These are phyloP conservation scores for Microsporum canis DNA, from an alignment of 2,329 filamentous ascomycete genomes.

Conservation along the genomic window DNA sequence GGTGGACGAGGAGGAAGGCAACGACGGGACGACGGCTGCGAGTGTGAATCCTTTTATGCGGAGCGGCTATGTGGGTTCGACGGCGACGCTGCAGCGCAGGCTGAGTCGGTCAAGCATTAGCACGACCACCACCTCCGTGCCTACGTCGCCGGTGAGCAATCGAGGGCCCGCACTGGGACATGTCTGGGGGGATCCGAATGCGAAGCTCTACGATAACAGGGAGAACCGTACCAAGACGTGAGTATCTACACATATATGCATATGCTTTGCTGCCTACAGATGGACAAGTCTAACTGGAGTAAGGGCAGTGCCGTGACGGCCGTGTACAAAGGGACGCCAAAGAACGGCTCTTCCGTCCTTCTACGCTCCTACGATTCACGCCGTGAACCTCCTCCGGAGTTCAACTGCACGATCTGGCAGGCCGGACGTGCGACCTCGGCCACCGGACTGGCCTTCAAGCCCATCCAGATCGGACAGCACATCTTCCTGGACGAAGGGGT, in stretches of 20 bases:
- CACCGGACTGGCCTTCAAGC: conserved; percentile 88
- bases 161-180: conserved; percentile 29
- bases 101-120: conserved; percentile 71
- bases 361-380: conserved; percentile 92
- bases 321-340: conserved; percentile 71
- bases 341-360: conserved; percentile 56
- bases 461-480: conserved; percentile 84
- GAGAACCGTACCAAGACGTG: conserved; percentile 85
- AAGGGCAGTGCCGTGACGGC: conserved; percentile 67
- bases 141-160: conserved; percentile 44
- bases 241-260: conserved; percentile 28
- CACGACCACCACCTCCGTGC: conserved; percentile 63
- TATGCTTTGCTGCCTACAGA: too few species aligned
- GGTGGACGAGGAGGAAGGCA: conserved; percentile 66
- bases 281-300: too few species aligned
- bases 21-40: conserved; percentile 45
- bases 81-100: conserved; percentile 44
- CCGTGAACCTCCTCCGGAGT: conserved; percentile 79
- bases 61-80: not conserved
- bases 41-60: conserved; percentile 3
- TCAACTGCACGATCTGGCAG: conserved; percentile 93
- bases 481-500: conserved; percentile 86
- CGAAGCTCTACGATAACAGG: conserved; percentile 73
- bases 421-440: conserved; percentile 89
- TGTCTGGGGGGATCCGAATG: conserved; percentile 66